Evolutionary conservation across 2,329 filamentous ascomycete species (phyloP).

Genomic region (Clarireedia paspali): DNA sequence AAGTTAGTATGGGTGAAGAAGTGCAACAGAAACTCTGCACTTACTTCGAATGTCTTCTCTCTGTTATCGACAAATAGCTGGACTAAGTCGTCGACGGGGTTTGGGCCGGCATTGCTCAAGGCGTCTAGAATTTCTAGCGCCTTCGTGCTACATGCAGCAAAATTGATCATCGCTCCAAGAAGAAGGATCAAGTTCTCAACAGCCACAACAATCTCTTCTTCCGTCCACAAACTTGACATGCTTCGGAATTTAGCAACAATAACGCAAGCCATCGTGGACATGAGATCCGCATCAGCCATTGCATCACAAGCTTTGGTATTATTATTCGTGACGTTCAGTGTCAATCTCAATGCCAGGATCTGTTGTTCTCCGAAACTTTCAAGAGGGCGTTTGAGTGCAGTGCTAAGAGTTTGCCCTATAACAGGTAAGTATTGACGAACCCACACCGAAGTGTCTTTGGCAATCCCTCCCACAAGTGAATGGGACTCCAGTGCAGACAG

Average conservation of each 20-base stretch:
- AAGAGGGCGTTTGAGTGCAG: constrained; percentile 31
- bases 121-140: constrained; percentile 46
- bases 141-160: constrained; percentile 67
- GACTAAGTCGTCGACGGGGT: constrained; percentile 52
- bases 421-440: constrained; percentile 42
- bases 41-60: constrained; percentile 59
- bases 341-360: constrained; percentile 50
- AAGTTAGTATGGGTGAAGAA: constrained; percentile 5
- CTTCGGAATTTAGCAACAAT: constrained; percentile 45
- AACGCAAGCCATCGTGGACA: constrained; percentile 39
- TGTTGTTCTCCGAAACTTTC: constrained; percentile 31
- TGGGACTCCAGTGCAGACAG: constrained; percentile 48
- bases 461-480: constrained; percentile 41
- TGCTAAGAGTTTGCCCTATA: constrained; percentile 39
- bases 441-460: constrained; percentile 37
- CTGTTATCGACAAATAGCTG: constrained; percentile 61
- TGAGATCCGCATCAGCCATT: constrained; percentile 55
- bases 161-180: constrained; percentile 78
- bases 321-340: constrained; percentile 82
- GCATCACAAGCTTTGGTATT: constrained; percentile 59
- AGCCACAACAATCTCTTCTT: constrained; percentile 41
- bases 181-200: constrained; percentile 70
- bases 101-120: constrained; percentile 30
- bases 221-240: constrained; percentile 40
- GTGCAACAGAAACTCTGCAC: constrained; percentile 23